phyloP scores from a whole-genome alignment of 2,329 filamentous ascomycete species.

The Dactylellina haptotyla region DNA sequence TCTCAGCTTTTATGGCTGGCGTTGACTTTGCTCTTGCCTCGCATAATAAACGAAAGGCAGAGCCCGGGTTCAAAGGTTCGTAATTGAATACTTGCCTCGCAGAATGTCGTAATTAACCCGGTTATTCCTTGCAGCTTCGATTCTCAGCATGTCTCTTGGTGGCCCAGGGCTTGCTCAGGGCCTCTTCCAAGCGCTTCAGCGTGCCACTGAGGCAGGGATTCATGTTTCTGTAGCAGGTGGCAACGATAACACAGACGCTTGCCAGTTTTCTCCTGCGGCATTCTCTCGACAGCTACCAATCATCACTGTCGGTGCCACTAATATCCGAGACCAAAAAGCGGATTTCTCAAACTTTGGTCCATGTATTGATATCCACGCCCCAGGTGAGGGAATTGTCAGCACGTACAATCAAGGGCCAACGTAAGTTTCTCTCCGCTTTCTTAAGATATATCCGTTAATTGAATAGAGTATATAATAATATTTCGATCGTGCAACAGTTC shows the following conservation, averaged over 20 bases:
- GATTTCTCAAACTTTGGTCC: constrained; percentile 62
- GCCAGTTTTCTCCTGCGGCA: constrained; percentile 15
- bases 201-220: constrained; percentile 26
- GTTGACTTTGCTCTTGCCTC: constrained; percentile 31
- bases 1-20: constrained; percentile 18
- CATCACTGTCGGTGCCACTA: constrained; percentile 60
- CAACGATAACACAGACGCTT: constrained; percentile 37
- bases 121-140: constrained; percentile 26
- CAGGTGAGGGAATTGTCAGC: constrained; percentile 63
- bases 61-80: constrained; percentile 8
- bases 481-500: not conserved
- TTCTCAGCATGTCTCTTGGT: constrained; percentile 63
- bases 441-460: not conserved
- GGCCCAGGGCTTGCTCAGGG: constrained; percentile 57
- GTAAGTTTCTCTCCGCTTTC: constrained; percentile 30
- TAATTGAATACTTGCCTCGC: not conserved
- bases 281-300: constrained; percentile 57
- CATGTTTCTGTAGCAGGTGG: constrained; percentile 31
- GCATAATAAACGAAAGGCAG: constrained; percentile 5
- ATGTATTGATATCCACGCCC: constrained; percentile 61
- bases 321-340: constrained; percentile 59
- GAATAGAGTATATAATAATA: not conserved
- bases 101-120: not conserved
- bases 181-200: constrained; percentile 14
- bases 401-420: constrained; percentile 62